Evolutionary conservation across 495 filamentous ascomycete species (phyloP).

Genomic region (Daldinia decipiens): DNA sequence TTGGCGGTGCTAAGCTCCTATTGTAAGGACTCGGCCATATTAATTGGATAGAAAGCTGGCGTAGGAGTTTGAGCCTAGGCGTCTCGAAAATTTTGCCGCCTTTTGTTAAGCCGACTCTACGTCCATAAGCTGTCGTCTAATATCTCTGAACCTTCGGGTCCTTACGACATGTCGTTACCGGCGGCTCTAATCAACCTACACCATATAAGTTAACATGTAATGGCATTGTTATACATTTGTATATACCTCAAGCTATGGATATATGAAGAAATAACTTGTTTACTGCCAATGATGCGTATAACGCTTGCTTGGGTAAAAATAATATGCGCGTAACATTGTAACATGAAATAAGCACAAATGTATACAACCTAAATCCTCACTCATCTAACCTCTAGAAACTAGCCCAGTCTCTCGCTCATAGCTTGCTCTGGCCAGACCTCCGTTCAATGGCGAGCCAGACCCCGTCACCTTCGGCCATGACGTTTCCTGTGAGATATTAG

Average conservation of each 20-base stretch:
- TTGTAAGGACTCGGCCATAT: background rate
- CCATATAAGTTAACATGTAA: constrained; percentile 8
- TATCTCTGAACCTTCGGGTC: background rate
- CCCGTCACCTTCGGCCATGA: constrained; percentile 45
- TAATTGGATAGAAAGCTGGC: background rate
- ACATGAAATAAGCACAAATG: background rate
- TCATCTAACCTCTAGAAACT: background rate
- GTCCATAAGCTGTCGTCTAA: background rate
- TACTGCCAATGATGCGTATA: background rate
- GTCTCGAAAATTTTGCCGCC: background rate
- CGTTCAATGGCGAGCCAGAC: constrained; percentile 41
- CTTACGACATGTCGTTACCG: background rate
- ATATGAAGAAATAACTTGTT: constrained; percentile 13
- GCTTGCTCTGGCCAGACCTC: constrained; percentile 21
- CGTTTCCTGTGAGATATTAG: constrained; percentile 33
- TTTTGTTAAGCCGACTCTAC: background rate
- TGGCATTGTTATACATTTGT: constrained; percentile 25
- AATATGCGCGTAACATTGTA: background rate
- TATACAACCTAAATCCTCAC: background rate
- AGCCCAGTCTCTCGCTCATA: constrained; percentile 10
- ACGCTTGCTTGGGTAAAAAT: background rate
- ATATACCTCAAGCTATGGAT: constrained; percentile 23
- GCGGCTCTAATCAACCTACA: background rate
- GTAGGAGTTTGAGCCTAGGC: background rate
- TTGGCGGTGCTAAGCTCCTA: background rate